Percentiles rank a stretch among this genome's conserved stretches.
Evolutionary conservation across 495 filamentous ascomycete species (phyloP).

Genomic region (Neurospora intermedia): DNA sequence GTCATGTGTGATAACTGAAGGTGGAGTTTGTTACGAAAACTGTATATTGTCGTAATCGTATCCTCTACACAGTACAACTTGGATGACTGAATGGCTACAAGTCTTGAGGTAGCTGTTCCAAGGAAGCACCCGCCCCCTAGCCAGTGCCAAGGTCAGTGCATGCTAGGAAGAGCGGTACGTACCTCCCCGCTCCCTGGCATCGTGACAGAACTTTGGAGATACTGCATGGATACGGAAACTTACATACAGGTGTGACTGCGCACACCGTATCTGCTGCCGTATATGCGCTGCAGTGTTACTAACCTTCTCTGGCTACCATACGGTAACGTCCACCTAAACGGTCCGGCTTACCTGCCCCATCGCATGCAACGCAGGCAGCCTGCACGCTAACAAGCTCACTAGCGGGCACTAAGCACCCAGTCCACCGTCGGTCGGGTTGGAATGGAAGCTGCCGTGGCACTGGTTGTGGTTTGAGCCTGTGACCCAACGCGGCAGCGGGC

Average conservation of each 20-base stretch:
- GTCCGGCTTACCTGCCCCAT: not conserved
- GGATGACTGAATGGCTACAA: not conserved
- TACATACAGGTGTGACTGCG: not conserved
- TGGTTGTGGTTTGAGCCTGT: slow-evolving; percentile 11
- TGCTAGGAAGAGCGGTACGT: not conserved
- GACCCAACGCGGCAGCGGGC: slow-evolving; percentile 12
- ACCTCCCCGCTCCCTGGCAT: not conserved
- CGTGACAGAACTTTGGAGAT: not conserved
- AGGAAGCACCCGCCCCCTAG: not conserved
- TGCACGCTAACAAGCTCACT: not conserved
- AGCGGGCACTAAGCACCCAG: not conserved
- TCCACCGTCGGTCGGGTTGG: not conserved
- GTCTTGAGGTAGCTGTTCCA: not conserved
- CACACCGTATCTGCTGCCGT: not conserved
- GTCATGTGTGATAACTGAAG: not conserved
- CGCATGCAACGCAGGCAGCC: not conserved
- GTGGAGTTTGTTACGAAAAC: not conserved
- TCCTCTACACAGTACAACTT: not conserved
- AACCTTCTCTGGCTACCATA: not conserved
- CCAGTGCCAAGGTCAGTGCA: not conserved
- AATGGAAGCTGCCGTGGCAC: not conserved
- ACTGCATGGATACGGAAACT: not conserved
- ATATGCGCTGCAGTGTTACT: not conserved
- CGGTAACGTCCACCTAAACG: not conserved
- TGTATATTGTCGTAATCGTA: not conserved